Evolutionary conservation across 2,329 filamentous ascomycete species (phyloP), one percentile per base, ranked within the genome.

Genomic region (Myriosclerotinia scirpicola): DNA sequence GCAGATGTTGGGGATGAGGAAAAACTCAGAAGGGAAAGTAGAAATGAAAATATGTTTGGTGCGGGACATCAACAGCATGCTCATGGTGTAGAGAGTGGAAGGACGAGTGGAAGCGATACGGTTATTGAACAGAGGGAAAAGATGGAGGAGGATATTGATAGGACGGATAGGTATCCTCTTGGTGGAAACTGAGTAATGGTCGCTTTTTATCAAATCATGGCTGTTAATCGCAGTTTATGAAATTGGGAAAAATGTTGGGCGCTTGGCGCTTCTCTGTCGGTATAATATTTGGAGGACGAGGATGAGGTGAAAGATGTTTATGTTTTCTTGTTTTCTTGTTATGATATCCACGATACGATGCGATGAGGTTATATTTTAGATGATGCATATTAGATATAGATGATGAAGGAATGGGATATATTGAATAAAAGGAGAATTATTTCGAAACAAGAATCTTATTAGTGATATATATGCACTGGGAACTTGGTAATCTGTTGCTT

Each of bases 281-380:
- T 50, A 50, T 17, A 36, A 38, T 48, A 40, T 61, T 50, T 9
- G 34, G 44, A 50, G 30, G 55, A 14, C 38, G n/a, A 20, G n/a
- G 44, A 14, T 40, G n/a, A 20, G n/a, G 44, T 34, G 20, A 38
- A 11, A 15, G 14, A 22, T n/a, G 12, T 11, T n/a, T 40, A 14
- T 40, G 20, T 48, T 59, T 60, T 2, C 17, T 48, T 48, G 20
- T 40, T 26, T 38, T 55, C 20, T 50, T 22, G 6, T 61, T 50
- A 50, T 52, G 44, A 61, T 61, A 61, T 61, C 58, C 58, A 61
- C n/a, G 44, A 26, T 38, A 61, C n/a, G 44, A 50, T 38, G 44
- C 44, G 14, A 61, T 20, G 30, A 61, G 2, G 36, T 50, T 50
- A 38, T 34, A 38, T 50, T 26, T 61, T 38, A 50, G 14, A 61